Percentiles rank a stretch among this genome's conserved stretches.
Conservation (phyloP, 2,329 filamentous ascomycete species). For the Sporothrix sp. region DNA sequence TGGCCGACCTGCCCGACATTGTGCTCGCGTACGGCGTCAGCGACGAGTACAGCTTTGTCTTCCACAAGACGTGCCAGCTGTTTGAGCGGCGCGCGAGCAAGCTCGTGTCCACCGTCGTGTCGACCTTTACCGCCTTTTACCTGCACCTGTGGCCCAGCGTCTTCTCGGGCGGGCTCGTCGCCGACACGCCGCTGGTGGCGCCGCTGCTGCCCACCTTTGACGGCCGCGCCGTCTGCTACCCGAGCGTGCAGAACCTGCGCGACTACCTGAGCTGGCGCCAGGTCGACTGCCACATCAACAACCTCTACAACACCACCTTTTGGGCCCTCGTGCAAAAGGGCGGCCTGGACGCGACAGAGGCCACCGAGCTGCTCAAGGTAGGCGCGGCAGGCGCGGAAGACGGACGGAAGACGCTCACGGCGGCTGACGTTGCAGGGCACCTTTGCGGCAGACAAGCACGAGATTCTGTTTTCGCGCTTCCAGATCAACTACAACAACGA, state of each 20-base stretch:
- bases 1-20: slow-evolving; percentile 75
- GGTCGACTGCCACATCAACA: slow-evolving; percentile 97
- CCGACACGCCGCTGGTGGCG: slow-evolving; percentile 47
- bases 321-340: slow-evolving; percentile 79
- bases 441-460: slow-evolving; percentile 80
- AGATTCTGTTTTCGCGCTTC: slow-evolving; percentile 83
- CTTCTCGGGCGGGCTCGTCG: slow-evolving; percentile 50
- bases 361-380: slow-evolving; percentile 70
- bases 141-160: slow-evolving; percentile 67
- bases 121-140: slow-evolving; percentile 89
- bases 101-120: slow-evolving; percentile 80
- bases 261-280: slow-evolving; percentile 98
- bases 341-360: slow-evolving; percentile 50
- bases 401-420: not conserved
- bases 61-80: slow-evolving; percentile 69
- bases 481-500: slow-evolving; percentile 98
- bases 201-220: slow-evolving; percentile 85
- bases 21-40: slow-evolving; percentile 85
- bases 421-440: slow-evolving; percentile 51
- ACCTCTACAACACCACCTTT: slow-evolving; percentile 95
- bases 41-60: slow-evolving; percentile 90
- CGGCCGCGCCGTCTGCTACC: slow-evolving; percentile 83
- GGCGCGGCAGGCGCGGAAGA: slow-evolving; percentile 16
- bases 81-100: slow-evolving; percentile 88
- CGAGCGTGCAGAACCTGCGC: slow-evolving; percentile 66